Evolutionary conservation across 1,284 basidiomycete species (phyloP).

Genomic region (Fomes fomentarius): DNA sequence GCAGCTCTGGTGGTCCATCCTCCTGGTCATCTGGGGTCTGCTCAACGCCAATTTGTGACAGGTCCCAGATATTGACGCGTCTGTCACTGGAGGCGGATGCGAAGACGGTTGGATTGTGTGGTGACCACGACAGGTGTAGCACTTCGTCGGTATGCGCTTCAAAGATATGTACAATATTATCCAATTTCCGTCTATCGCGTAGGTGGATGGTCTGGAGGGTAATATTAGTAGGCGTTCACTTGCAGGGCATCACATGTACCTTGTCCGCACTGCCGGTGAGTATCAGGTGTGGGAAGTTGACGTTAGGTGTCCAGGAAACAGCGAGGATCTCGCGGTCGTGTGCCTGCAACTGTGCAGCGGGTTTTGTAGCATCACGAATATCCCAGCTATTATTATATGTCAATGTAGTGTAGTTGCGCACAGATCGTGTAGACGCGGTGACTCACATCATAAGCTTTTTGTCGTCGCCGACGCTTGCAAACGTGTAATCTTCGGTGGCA

Average conservation of each 20-base stretch:
- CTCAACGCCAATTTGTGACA: slow-evolving; percentile 91
- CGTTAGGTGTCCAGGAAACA: slow-evolving; percentile 88
- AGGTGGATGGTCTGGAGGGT: slow-evolving; percentile 77
- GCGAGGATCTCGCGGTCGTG: slow-evolving; percentile 92
- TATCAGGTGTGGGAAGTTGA: slow-evolving; percentile 70
- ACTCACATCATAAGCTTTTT: slow-evolving; percentile 89
- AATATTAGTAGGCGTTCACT: neutral
- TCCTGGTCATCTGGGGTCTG: slow-evolving; percentile 98
- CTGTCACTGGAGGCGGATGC: slow-evolving; percentile 93
- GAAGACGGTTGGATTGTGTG: slow-evolving; percentile 89
- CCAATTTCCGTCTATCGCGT: slow-evolving; percentile 87
- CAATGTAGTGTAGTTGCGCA: neutral
- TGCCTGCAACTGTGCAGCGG: slow-evolving; percentile 79
- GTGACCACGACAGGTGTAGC: slow-evolving; percentile 93
- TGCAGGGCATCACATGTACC: slow-evolving; percentile 42
- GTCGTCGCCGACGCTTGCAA: slow-evolving; percentile 98
- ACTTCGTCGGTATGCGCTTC: slow-evolving; percentile 96
- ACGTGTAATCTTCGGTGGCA: slow-evolving; percentile 80
- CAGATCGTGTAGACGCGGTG: neutral
- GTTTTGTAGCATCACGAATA: slow-evolving; percentile 73
- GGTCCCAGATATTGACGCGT: slow-evolving; percentile 95
- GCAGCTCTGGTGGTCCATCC: slow-evolving; percentile 92
- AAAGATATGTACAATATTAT: slow-evolving; percentile 88
- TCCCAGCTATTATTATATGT: slow-evolving; percentile 76
- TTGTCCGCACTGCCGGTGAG: slow-evolving; percentile 96